phyloP scores from a whole-genome alignment of 345 rosid genomes.

The Syzygium aqueum region DNA sequence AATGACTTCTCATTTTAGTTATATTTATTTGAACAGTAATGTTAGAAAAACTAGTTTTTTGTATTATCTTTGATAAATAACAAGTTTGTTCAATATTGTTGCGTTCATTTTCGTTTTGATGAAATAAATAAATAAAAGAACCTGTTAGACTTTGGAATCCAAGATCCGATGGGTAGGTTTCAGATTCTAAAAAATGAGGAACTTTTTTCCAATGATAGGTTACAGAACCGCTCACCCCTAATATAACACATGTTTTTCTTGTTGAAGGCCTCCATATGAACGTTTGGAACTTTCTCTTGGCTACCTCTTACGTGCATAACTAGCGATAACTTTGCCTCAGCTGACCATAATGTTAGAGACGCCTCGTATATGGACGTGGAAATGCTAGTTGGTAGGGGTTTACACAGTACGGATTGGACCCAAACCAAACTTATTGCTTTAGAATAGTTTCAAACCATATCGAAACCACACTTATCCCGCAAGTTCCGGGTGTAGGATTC shows the following conservation, averaged over 20 bases:
- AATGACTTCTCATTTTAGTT: no score
- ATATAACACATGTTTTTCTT: neutral
- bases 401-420: neutral
- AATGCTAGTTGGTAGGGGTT: neutral
- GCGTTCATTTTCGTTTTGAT: no score
- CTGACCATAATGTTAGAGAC: neutral
- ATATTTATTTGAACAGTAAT: no score
- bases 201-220: no score
- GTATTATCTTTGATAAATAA: no score
- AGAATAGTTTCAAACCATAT: neutral
- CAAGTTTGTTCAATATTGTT: no score
- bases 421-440: neutral
- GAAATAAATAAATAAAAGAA: no score
- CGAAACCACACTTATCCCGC: neutral
- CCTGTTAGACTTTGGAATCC: no score
- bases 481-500: neutral
- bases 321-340: neutral
- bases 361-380: neutral
- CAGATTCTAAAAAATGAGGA: no score
- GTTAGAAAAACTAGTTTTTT: no score
- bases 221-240: no score
- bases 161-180: no score
- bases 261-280: neutral
- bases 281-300: neutral
- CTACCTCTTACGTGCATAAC: neutral